Evolutionary conservation across 2,329 filamentous ascomycete species (phyloP).

Genomic region (Talaromyces sp.): DNA sequence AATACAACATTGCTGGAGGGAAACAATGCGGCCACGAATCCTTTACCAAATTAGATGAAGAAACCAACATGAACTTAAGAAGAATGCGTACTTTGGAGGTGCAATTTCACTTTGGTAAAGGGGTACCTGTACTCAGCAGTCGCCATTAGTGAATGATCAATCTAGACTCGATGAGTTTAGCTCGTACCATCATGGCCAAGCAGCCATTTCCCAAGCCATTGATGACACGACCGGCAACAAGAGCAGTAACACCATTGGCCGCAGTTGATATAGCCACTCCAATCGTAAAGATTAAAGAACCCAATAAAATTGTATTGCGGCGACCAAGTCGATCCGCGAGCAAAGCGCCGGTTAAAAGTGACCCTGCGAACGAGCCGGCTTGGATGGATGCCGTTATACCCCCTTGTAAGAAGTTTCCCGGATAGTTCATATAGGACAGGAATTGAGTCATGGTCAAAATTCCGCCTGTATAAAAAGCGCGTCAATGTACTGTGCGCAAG

Average conservation of each 20-base stretch:
- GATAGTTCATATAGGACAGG: slow-evolving; percentile 28
- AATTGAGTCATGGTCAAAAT: slow-evolving; percentile 30
- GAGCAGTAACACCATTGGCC: slow-evolving; percentile 30
- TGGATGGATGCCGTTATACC: slow-evolving; percentile 53
- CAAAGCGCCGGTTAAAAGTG: slow-evolving; percentile 47
- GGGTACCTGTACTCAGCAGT: slow-evolving; percentile 2
- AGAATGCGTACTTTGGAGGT: not conserved
- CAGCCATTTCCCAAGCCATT: slow-evolving; percentile 33
- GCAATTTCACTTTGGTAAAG: slow-evolving; percentile 13
- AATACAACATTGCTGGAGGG: slow-evolving; percentile 27
- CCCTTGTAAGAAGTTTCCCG: slow-evolving; percentile 29
- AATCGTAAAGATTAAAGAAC: slow-evolving; percentile 50
- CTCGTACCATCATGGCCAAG: slow-evolving; percentile 24
- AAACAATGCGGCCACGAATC: slow-evolving; percentile 27
- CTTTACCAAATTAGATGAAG: slow-evolving; percentile 1
- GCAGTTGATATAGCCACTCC: slow-evolving; percentile 38
- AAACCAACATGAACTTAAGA: not conserved
- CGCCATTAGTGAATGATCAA: not conserved
- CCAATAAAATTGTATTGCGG: slow-evolving; percentile 47
- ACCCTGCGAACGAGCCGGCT: slow-evolving; percentile 53
- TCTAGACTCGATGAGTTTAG: too few species aligned
- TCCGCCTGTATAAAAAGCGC: not conserved
- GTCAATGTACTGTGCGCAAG: not conserved
- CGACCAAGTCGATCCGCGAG: slow-evolving; percentile 52
- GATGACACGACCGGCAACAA: slow-evolving; percentile 36